Conservation (phyloP, 2,329 filamentous ascomycete genomes). For the Nannizziopsis barbatae region DNA sequence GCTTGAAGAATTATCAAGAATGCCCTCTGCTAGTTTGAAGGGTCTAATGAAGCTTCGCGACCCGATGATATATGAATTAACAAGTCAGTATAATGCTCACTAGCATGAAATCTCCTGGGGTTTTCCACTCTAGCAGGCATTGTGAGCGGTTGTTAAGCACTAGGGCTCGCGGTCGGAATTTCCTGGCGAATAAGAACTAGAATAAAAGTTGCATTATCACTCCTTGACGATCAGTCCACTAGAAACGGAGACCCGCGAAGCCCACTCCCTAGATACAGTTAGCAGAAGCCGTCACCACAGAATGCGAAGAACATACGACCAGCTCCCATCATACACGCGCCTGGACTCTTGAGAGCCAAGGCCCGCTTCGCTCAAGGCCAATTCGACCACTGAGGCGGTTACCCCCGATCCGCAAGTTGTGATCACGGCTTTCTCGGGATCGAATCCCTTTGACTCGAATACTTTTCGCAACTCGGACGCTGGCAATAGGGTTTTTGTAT, state of each 20-base stretch:
- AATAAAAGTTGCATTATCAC: slow-evolving; percentile 7
- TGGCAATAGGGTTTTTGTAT: slow-evolving; percentile 69
- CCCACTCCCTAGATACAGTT: slow-evolving; percentile 38
- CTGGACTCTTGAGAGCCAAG: slow-evolving; percentile 57
- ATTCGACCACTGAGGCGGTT: slow-evolving; percentile 81
- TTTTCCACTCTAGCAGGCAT: too few relatives aligned
- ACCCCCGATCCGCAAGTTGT: slow-evolving; percentile 88
- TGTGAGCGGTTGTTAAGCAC: too few relatives aligned
- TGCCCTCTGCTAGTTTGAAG: too few relatives aligned
- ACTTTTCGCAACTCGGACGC: slow-evolving; percentile 60
- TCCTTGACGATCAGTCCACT: slow-evolving; percentile 38
- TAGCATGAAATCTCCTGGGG: too few relatives aligned
- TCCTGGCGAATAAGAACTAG: too few relatives aligned
- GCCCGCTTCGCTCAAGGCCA: slow-evolving; percentile 67
- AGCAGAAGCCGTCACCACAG: not conserved
- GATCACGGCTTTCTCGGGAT: slow-evolving; percentile 69
- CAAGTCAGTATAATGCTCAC: too few relatives aligned
- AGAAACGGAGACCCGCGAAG: slow-evolving; percentile 37
- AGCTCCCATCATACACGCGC: slow-evolving; percentile 87
- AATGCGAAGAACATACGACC: slow-evolving; percentile 60
- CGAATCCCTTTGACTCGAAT: slow-evolving; percentile 68
- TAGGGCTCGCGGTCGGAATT: too few relatives aligned
- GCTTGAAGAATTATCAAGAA: too few relatives aligned
- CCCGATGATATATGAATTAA: too few relatives aligned
- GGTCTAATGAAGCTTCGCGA: too few relatives aligned